Evolutionary conservation across 257 asterid species (phyloP).

Genomic region (Ilex asprella): DNA sequence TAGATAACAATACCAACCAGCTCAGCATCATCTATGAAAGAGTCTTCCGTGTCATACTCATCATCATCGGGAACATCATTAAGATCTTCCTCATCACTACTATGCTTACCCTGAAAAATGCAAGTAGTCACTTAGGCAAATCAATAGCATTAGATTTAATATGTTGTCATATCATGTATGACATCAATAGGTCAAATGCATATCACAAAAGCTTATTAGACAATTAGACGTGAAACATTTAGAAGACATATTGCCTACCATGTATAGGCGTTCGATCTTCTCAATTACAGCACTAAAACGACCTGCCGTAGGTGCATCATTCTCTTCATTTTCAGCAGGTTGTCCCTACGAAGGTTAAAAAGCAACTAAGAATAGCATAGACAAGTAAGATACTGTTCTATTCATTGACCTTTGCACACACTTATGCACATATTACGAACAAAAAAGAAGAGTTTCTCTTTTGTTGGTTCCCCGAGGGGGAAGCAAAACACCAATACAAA

Average conservation of each 20-base stretch:
- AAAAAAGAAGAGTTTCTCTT: no score
- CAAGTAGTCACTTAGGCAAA: not conserved
- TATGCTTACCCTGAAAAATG: constrained; percentile 59
- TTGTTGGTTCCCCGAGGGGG: no score
- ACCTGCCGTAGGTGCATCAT: constrained; percentile 53
- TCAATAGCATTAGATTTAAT: not conserved
- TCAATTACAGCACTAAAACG: constrained; percentile 87
- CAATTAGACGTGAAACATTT: no score
- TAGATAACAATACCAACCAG: constrained; percentile 43
- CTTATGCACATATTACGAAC: no score
- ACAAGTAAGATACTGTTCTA: no score
- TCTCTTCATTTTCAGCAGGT: constrained; percentile 38
- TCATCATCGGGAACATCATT: constrained; percentile 89
- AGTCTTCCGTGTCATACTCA: constrained; percentile 93
- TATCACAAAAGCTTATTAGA: no score
- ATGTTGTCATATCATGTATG: no score
- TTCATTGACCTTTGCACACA: no score
- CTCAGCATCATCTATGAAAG: constrained; percentile 93
- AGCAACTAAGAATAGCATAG: not conserved
- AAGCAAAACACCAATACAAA: no score
- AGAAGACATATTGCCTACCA: no score
- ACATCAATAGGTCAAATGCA: no score
- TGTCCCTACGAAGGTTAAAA: constrained; percentile 22
- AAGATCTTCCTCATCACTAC: constrained; percentile 89
- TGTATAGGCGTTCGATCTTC: constrained; percentile 79